Base-by-base conservation (phyloP, 768 basidiomycete genomes). In the Kwoniella pini region DNA sequence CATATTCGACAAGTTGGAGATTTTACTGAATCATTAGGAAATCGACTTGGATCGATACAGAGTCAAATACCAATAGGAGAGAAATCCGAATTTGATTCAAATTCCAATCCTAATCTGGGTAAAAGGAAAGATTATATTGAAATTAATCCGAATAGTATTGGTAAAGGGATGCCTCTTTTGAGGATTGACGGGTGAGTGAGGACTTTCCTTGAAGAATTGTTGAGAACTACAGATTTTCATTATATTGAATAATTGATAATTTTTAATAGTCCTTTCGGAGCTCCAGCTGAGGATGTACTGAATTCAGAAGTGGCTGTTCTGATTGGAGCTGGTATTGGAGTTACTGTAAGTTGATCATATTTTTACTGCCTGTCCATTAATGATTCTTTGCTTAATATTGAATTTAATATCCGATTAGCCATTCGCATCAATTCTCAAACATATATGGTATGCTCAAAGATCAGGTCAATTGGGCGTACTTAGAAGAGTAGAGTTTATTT, bases 401-500 rank as follows among this genome's bases (percentile, higher is more conserved):
- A n/a, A n/a, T n/a, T n/a, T n/a, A n/a, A n/a, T n/a, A n/a, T n/a
- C n/a, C n/a, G n/a, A n/a, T 13, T 42, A 64, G 12, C 93, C 93
- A 0, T 97, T 95, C 71, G 91, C 91, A 0, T 91, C 90, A 19
- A 94, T 97, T 70, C 82, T 97, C 66, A 94, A 93, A 80, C 89
- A 96, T 75, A 90, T 97, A 63, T 94, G 92, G 92, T 94, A 95
- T 81, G 85, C 86, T 68, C 91, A 94, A 79, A 86, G 85, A 80
- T 83, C 83, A 57, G 87, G 88, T 40, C 83, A 85, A 60, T 81
- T 94, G 33, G 89, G 90, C 30, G 84, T 86, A 28, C 85, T 97
- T 57, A 86, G 88, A 53, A 85, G 89, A 42, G 94, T 96, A 59
- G 91, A 95, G 70, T 94, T 95, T 79, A 90, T 95, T 81, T 95